Conservation (phyloP, 2,329 filamentous ascomycete genomes). For the Remersonia thermophila region DNA sequence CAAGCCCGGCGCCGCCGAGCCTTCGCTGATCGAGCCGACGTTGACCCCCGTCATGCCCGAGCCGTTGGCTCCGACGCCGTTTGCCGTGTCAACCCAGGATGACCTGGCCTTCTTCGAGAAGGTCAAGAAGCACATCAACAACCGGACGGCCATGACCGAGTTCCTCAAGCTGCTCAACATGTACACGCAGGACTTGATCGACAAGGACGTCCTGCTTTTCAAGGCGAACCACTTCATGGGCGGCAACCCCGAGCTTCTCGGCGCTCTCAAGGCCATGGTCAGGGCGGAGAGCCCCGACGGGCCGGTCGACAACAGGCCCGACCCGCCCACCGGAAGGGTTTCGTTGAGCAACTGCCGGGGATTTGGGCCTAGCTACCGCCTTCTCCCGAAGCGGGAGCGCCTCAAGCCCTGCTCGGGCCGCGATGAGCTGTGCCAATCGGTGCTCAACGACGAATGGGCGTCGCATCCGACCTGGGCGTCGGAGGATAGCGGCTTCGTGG, state of each 20-base stretch:
- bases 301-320: conserved; percentile 64
- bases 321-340: conserved; percentile 66
- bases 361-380: conserved; percentile 87
- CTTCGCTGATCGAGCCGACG: conserved; percentile 64
- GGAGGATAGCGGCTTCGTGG: conserved; percentile 94
- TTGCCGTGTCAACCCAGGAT: conserved; percentile 63
- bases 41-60: conserved; percentile 80
- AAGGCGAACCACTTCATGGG: conserved; percentile 80
- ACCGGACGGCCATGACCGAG: conserved; percentile 85
- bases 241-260: conserved; percentile 76
- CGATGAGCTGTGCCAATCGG: conserved; percentile 84
- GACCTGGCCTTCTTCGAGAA: conserved; percentile 92
- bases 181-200: conserved; percentile 85
- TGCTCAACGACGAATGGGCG: conserved; percentile 96
- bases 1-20: conserved; percentile 42
- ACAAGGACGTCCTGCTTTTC: conserved; percentile 68
- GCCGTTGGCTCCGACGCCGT: conserved; percentile 65
- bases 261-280: conserved; percentile 77
- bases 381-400: conserved; percentile 81
- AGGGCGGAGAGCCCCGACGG: conserved; percentile 66
- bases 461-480: conserved; percentile 98
- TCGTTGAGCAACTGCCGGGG: conserved; percentile 90
- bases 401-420: conserved; percentile 87
- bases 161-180: conserved; percentile 96
- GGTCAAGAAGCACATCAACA: conserved; percentile 90